A percentile compares a stretch with the other conserved stretches of the same genome.
Conservation (phyloP, 306 rosid species). For the Vigna nakashimae region DNA sequence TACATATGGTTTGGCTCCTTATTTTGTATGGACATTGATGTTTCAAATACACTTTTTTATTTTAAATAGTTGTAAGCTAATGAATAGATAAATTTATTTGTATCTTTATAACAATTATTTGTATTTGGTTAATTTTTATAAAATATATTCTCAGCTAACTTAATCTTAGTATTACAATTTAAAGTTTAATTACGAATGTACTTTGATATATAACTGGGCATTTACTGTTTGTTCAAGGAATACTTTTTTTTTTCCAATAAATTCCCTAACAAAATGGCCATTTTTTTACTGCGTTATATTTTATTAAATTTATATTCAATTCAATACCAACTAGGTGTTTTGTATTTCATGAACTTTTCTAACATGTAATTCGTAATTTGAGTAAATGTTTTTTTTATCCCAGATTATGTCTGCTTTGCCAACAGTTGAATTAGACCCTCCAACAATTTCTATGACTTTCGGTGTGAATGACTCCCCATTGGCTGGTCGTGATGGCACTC, state of each 20-base stretch:
- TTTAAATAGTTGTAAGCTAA: conserved; percentile 11
- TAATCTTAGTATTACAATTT: not conserved
- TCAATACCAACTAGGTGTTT: not conserved
- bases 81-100: not conserved
- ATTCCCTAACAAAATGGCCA: conserved; percentile 11
- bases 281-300: conserved; percentile 25
- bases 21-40: conserved; percentile 13
- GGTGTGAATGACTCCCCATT: conserved; percentile 98
- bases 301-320: conserved; percentile 27
- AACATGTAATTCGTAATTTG: conserved; percentile 20
- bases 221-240: conserved; percentile 1
- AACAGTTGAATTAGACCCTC: conserved; percentile 93
- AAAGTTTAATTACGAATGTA: not conserved
- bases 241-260: not conserved
- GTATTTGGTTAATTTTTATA: not conserved
- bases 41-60: not conserved
- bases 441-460: conserved; percentile 98
- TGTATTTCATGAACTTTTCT: conserved; percentile 16
- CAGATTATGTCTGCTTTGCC: conserved; percentile 86
- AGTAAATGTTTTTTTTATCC: conserved; percentile 40
- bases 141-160: not conserved
- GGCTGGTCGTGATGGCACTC: conserved; percentile 97
- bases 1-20: conserved; percentile 20
- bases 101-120: not conserved
- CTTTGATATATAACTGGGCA: not conserved